Evolutionary conservation across 2,329 filamentous ascomycete genomes (phyloP).

Genomic region (Claviceps paspali): DNA sequence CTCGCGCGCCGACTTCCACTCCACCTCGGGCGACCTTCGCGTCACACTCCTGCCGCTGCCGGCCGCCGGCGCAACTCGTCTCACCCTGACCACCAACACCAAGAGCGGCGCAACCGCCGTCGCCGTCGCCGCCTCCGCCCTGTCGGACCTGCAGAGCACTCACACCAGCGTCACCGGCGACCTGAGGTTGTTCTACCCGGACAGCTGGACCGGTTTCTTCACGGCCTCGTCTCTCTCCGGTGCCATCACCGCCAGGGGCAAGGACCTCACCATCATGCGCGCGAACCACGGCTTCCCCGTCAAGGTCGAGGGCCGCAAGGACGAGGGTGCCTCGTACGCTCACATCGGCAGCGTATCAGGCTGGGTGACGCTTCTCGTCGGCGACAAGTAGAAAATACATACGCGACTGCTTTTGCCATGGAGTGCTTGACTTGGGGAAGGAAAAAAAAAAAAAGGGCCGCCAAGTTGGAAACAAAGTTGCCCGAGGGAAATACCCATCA

Average conservation of each 20-base stretch:
- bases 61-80: constrained; percentile 10
- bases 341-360: background rate
- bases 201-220: background rate
- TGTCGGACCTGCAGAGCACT: constrained; percentile 19
- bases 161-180: background rate
- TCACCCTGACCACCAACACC: constrained; percentile 23
- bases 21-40: constrained; percentile 26
- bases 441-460: too few species aligned
- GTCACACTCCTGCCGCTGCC: constrained; percentile 26
- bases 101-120: constrained; percentile 28
- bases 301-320: background rate
- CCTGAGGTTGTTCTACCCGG: background rate
- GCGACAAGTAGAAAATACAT: too few species aligned
- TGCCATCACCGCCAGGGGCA: background rate
- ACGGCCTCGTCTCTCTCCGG: background rate
- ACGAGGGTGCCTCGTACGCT: background rate
- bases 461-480: too few species aligned
- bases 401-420: too few species aligned
- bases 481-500: too few species aligned
- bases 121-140: constrained; percentile 9
- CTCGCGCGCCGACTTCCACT: constrained; percentile 18
- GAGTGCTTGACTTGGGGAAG: too few species aligned
- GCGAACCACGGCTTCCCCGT: background rate
- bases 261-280: background rate
- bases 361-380: background rate